Conservation (phyloP, 1,139 yeast species). For the Scheffersomyces titani region DNA sequence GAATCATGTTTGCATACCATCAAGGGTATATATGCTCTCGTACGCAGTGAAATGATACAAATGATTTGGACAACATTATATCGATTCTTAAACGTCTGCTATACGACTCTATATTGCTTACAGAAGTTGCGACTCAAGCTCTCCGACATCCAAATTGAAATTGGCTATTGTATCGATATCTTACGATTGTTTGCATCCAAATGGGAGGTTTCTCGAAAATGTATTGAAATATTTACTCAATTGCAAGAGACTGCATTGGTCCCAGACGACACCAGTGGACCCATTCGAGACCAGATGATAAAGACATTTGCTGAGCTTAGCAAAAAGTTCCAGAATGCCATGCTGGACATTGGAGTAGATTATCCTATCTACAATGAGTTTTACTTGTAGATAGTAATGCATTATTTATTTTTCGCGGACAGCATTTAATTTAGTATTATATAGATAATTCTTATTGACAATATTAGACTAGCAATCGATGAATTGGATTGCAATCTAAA, state of each 20-base stretch:
- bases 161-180: constrained; percentile 46
- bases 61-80: constrained; percentile 51
- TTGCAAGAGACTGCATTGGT: neutral
- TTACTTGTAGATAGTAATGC: neutral
- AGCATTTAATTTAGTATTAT: no score
- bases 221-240: constrained; percentile 38
- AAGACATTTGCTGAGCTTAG: neutral
- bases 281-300: neutral
- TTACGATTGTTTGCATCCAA: constrained; percentile 44
- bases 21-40: constrained; percentile 42
- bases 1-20: constrained; percentile 41
- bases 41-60: constrained; percentile 42
- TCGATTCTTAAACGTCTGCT: constrained; percentile 44
- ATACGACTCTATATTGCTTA: constrained; percentile 45
- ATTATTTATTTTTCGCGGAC: neutral
- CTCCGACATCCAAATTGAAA: constrained; percentile 43
- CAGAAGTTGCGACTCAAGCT: constrained; percentile 48
- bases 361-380: neutral
- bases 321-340: neutral
- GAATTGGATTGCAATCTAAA: neutral
- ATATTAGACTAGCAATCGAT: neutral
- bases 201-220: constrained; percentile 47
- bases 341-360: neutral
- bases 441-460: neutral
- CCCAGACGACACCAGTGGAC: neutral